Evolutionary conservation across 768 basidiomycete genomes (phyloP), one percentile per base, ranked within the genome.

Genomic region (Glaciozyma antarctica): DNA sequence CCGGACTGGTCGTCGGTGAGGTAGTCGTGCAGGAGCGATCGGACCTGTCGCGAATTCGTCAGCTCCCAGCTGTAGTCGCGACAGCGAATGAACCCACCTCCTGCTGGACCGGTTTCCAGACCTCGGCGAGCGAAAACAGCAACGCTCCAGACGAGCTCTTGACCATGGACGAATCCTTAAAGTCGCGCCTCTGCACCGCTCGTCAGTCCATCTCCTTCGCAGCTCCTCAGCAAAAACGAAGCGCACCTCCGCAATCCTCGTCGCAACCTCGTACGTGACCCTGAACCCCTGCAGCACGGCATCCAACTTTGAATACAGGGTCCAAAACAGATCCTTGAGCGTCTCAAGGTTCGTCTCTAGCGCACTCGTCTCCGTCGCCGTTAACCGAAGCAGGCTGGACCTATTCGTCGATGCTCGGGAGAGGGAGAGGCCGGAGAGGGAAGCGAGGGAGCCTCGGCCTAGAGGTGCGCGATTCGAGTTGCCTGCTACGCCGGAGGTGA

Each of bases 291-390:
- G 93, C 19, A 87, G 82, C 24, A 98, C 88, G 38, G 95, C 95
- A 73, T 92, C 87, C 55, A 99, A 74, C 76, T 99, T 98, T 21
- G 91, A 95, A 75, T 90, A 99, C 21, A 94, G 75, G 3, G 94
- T 95, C 94, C 94, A 98, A 76, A 98, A 98, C 44, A 99, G 81
- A 76, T 98, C 95, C 65, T 80, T 82, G 61, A 99, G 76, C 19
- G 88, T 87, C 73, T 94, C 91, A 65, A 90, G 88, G 72, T 95
- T 88, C 22, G 81, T 79, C 41, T 84, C 82, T 67, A 85, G 61
- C 43, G 45, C 63, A 30, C 30, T 57, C 6, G 63, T 67, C 54
- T 70, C 69, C 54, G 60, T 64, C 38, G 69, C 63, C 15, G 63
- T 53, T 12, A 70, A 55, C 6, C 66, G 60, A 22, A 70, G 48